Conservation (phyloP, 208 protist genomes). For the Crithidia brevicula region DNA sequence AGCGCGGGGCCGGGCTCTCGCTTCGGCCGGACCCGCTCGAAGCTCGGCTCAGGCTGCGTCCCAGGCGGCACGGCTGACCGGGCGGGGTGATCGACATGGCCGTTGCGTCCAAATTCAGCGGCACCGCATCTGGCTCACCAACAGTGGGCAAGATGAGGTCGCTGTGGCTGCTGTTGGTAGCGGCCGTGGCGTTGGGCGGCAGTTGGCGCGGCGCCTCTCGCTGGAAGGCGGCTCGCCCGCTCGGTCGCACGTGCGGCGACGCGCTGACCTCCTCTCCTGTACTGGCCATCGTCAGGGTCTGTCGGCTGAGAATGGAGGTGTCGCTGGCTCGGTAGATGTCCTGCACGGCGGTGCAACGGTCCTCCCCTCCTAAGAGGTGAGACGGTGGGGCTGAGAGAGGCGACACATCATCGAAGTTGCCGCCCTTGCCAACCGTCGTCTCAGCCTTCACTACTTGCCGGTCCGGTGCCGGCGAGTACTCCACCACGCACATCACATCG, state of each 20-base stretch:
- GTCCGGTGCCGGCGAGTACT: slow-evolving; percentile 29
- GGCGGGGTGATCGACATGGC: neutral
- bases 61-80: slow-evolving; percentile 5
- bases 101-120: neutral
- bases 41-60: slow-evolving; percentile 27
- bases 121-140: neutral
- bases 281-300: neutral
- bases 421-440: no score
- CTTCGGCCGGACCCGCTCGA: slow-evolving; percentile 33
- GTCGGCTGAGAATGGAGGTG: neutral
- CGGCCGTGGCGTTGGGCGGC: neutral
- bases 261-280: neutral
- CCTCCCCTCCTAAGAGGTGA: neutral
- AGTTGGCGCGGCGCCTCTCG: slow-evolving; percentile 19
- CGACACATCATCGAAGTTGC: neutral
- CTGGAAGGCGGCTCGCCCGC: slow-evolving; percentile 20
- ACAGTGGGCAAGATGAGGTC: neutral
- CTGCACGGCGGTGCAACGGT: slow-evolving; percentile 27
- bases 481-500: slow-evolving; percentile 19
- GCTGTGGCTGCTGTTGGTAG: neutral
- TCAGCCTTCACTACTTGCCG: neutral
- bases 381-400: neutral
- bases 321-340: slow-evolving; percentile 28
- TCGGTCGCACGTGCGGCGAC: slow-evolving; percentile 21
- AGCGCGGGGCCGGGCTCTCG: slow-evolving; percentile 76